Percentiles rank a stretch among this genome's conserved stretches.
Evolutionary conservation across 768 basidiomycete genomes (phyloP).

Genomic region (Hemileccinum rubropunctum): DNA sequence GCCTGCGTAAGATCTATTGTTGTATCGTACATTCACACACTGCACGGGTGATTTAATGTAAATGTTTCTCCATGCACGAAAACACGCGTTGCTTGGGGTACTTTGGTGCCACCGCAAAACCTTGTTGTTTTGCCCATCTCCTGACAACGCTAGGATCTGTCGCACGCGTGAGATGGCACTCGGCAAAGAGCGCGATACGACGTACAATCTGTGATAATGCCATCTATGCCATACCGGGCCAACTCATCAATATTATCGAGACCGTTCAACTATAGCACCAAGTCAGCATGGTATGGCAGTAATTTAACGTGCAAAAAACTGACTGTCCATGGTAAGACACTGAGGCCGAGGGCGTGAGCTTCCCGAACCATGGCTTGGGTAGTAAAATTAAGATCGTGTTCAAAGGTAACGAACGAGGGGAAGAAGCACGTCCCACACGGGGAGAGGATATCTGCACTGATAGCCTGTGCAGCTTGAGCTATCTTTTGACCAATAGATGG

Average conservation of each 20-base stretch:
- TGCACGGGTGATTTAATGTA: not conserved
- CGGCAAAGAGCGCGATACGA: not conserved
- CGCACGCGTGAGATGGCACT: not conserved
- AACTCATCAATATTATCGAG: conserved; percentile 62
- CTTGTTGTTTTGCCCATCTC: conserved; percentile 52
- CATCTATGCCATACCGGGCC: conserved; percentile 61
- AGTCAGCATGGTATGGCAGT: not conserved
- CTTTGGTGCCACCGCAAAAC: conserved; percentile 50
- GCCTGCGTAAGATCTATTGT: too few species aligned
- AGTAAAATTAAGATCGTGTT: conserved; percentile 53
- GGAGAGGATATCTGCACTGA: conserved; percentile 65
- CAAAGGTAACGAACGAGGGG: conserved; percentile 42
- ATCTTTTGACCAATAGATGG: conserved; percentile 54
- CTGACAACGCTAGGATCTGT: conserved; percentile 57
- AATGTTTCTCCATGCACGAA: conserved; percentile 55
- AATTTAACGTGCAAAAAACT: conserved; percentile 18
- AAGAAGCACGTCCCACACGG: conserved; percentile 46
- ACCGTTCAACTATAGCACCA: conserved; percentile 49
- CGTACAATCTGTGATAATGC: conserved; percentile 73
- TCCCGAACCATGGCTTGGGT: conserved; percentile 66
- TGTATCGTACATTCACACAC: not conserved
- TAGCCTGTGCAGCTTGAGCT: conserved; percentile 64
- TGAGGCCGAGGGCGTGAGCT: conserved; percentile 60
- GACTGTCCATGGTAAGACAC: conserved; percentile 76
- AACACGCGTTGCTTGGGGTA: conserved; percentile 60